Conservation (phyloP, 768 basidiomycete species). For the Gelatoporia subvermispora region DNA sequence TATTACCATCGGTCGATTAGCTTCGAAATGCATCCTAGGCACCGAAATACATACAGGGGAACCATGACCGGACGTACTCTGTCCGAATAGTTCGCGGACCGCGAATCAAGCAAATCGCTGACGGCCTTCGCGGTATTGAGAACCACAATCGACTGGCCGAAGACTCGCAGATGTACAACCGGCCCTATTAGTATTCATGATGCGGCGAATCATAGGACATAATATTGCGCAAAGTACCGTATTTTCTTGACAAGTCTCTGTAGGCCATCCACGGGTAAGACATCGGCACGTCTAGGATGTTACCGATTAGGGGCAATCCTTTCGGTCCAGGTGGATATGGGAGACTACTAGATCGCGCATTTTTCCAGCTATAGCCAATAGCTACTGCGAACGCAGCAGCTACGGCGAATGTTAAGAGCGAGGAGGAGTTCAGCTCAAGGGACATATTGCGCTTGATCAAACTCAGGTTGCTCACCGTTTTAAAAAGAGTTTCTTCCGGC, state of each 20-base stretch:
- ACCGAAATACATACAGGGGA: constrained; percentile 4
- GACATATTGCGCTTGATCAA: no score
- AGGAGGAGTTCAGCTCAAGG: no score
- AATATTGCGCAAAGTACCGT: constrained; percentile 5
- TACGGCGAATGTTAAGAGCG: no score
- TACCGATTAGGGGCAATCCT: constrained; percentile 10
- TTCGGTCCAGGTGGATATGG: constrained; percentile 15
- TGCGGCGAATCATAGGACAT: no score
- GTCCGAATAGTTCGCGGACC: constrained; percentile 36
- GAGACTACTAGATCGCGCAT: not conserved
- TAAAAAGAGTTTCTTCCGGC: not conserved
- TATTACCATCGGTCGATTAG: not conserved
- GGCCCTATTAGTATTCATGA: constrained; percentile 1
- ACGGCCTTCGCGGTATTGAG: constrained; percentile 32
- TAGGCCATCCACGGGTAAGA: constrained; percentile 7
- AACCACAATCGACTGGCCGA: constrained; percentile 27
- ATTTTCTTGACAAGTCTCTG: constrained; percentile 2
- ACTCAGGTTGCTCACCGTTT: not conserved
- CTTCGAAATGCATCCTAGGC: not conserved
- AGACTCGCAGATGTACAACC: constrained; percentile 16
- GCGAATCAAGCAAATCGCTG: constrained; percentile 36
- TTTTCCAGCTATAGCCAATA: no score
- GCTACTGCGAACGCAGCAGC: no score
- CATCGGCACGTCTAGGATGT: constrained; percentile 7
- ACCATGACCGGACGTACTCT: constrained; percentile 11